phyloP scores from a whole-genome alignment of 2,329 filamentous ascomycete species.

The Fusarium continuum region DNA sequence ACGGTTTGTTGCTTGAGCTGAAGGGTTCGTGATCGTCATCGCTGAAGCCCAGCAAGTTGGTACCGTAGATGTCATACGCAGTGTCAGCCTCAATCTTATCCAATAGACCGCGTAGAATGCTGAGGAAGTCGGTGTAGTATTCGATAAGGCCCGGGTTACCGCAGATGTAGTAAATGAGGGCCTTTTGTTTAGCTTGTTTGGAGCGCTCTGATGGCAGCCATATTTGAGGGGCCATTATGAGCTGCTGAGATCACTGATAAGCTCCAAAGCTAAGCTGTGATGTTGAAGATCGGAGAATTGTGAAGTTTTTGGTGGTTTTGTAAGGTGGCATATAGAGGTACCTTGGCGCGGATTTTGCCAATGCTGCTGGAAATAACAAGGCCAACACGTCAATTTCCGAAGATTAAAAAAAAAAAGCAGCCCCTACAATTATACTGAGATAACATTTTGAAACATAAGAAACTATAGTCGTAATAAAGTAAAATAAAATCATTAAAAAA shows the following conservation, averaged over 20 bases:
- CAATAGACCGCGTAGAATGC: constrained; percentile 63
- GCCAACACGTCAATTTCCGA: too few species aligned
- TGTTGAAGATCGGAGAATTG: background rate
- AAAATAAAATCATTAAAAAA: too few species aligned
- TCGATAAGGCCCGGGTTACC: constrained; percentile 80
- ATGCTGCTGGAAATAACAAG: too few species aligned
- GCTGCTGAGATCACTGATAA: background rate
- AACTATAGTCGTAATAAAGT: too few species aligned
- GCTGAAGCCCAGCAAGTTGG: constrained; percentile 67
- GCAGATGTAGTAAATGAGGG: constrained; percentile 75
- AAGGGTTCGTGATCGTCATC: constrained; percentile 63
- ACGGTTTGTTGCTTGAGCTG: constrained; percentile 53
- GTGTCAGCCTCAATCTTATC: constrained; percentile 51
- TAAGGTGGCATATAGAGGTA: too few species aligned
- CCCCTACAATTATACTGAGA: too few species aligned
- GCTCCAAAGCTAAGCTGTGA: background rate
- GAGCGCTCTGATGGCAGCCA: constrained; percentile 44
- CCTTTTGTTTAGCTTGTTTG: constrained; percentile 40
- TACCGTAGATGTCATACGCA: constrained; percentile 65
- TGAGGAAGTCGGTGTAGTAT: constrained; percentile 77
- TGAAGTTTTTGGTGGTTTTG: too few species aligned
- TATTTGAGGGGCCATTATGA: constrained; percentile 40
- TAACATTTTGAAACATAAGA: too few species aligned
- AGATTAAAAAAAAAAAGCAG: too few species aligned
- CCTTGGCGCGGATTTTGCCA: too few species aligned